Evolutionary conservation across 331 rosid genomes (phyloP).

Genomic region (Rhamnella rubrinervis): DNA sequence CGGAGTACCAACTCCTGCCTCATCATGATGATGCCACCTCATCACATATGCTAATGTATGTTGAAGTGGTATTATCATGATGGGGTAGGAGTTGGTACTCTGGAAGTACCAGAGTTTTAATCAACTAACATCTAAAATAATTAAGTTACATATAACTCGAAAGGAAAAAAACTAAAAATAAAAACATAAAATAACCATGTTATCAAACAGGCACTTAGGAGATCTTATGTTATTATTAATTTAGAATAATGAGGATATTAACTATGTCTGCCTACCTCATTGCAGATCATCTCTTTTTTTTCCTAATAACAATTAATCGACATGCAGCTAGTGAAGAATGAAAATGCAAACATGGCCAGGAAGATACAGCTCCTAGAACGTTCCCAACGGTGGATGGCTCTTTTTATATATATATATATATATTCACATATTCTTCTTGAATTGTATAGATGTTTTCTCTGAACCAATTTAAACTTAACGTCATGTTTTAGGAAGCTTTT

Average conservation of each 20-base stretch:
- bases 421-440: background rate
- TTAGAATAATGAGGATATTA: background rate
- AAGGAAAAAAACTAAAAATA: too few species aligned
- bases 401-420: background rate
- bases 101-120: too few species aligned
- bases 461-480: background rate
- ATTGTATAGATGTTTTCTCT: background rate
- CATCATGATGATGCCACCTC: too few species aligned
- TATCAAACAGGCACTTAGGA: too few species aligned
- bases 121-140: too few species aligned
- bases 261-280: background rate
- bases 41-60: too few species aligned
- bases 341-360: conserved; percentile 30
- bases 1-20: too few species aligned
- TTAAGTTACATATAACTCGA: too few species aligned
- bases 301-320: background rate
- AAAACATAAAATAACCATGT: too few species aligned
- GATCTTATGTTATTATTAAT: too few species aligned
- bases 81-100: too few species aligned
- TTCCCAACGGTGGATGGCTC: conserved; percentile 38
- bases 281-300: background rate
- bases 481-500: conserved; percentile 46
- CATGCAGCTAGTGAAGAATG: conserved; percentile 45
- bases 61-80: too few species aligned
- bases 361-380: conserved; percentile 48